Base-by-base conservation (phyloP, 1,284 basidiomycete genomes). In the Vanrija sp. region DNA sequence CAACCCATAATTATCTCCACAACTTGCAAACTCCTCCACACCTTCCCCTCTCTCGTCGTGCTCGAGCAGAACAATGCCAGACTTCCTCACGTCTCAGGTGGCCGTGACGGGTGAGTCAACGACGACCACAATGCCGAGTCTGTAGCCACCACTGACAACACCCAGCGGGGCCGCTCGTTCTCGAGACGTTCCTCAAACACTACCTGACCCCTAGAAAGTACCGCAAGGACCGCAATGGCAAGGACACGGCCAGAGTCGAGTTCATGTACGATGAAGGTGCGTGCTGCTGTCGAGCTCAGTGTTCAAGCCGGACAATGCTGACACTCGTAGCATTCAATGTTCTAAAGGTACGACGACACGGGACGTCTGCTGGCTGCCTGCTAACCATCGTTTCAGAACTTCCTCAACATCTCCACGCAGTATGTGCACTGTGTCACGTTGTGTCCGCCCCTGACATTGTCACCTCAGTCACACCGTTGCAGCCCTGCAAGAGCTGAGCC, bases 401-500 rank as follows among this genome's bases (percentile, higher is more conserved):
- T 87, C 68, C 73, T 87, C 23, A 78, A 83, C 49, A 80, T 80
- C 36, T 76, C 85, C 15, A 78, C 78, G 2, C 79, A 76, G 75
- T 78, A 45, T 25, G 66, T 52, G 18, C 43, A 18, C 43, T 25
- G 42, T 51, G 18, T 43, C 35, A 9, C n/a, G 53, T 19, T n/a
- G 41, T 35, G 23, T 23, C 44, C 46, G 45, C 27, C 23, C 1
- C 12, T 7, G 38, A 57, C 42, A 48, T 50, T 25, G 41, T 37
- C 25, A 48, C 19, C 27, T 19, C 54, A 81, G 81, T 55, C 87
- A 90, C 70, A 85, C 88, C 0, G 85, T 93, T 4, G 89, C 93
- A 69, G 88, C 92, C 49, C 77, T 92, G 0, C 91, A 95, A 72
- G 80, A 82, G 35, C 92, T 95, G 65, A 84, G 87, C 5, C 92